Conservation (phyloP, 768 basidiomycete genomes). For the Lactarius indigo region DNA sequence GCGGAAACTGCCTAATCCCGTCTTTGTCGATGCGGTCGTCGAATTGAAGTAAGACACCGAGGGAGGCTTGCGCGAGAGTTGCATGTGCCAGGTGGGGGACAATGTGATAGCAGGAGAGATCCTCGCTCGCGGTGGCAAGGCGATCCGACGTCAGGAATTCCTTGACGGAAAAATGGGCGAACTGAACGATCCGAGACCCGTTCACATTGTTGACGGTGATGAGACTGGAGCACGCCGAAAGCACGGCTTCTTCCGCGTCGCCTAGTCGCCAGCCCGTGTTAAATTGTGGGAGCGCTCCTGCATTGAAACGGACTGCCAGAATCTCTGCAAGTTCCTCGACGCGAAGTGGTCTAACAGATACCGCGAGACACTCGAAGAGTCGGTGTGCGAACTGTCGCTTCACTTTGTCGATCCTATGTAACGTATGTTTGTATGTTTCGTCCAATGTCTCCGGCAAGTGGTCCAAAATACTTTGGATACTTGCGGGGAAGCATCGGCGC, state of each 20-base stretch:
- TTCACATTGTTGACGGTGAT: not conserved
- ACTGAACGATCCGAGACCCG: not conserved
- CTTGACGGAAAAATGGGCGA: slow-evolving; percentile 11
- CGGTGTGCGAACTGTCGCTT: slow-evolving; percentile 5
- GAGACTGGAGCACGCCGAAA: slow-evolving; percentile 1
- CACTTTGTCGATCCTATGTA: not conserved
- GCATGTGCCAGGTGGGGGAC: not conserved
- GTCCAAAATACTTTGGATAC: too few relatives aligned
- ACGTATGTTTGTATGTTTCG: too few relatives aligned
- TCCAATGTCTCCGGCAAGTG: too few relatives aligned
- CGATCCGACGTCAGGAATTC: slow-evolving; percentile 9
- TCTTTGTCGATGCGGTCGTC: not conserved
- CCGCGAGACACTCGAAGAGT: slow-evolving; percentile 4
- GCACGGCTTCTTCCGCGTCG: not conserved
- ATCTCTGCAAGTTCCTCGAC: slow-evolving; percentile 7
- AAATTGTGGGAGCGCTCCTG: not conserved
- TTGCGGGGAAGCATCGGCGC: too few relatives aligned
- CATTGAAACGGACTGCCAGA: not conserved
- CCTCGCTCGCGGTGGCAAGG: not conserved
- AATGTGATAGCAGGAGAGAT: not conserved
- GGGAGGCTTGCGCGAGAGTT: not conserved
- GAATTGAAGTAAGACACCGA: not conserved
- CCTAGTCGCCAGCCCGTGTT: slow-evolving; percentile 1
- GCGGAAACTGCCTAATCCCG: not conserved
- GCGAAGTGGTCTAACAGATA: slow-evolving; percentile 2